phyloP scores from a whole-genome alignment of 2,329 filamentous ascomycete species.

The Achaetomium macrosporum region DNA sequence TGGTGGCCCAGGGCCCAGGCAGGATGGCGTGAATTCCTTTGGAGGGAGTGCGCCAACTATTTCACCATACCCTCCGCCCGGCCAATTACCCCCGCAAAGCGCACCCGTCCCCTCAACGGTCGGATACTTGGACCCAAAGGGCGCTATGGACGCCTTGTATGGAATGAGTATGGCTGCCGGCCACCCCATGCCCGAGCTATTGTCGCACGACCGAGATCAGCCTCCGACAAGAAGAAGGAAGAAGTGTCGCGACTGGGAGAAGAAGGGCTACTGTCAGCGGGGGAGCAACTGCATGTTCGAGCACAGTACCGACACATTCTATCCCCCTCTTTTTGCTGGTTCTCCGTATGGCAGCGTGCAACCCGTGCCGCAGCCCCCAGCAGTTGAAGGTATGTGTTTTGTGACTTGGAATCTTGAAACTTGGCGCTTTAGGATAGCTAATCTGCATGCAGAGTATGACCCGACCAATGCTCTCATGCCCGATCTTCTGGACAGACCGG shows the following conservation, averaged over 20 bases:
- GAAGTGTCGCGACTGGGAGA: constrained; percentile 65
- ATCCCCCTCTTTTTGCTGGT: constrained; percentile 27
- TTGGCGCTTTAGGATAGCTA: not conserved
- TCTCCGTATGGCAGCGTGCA: constrained; percentile 2
- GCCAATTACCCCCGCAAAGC: constrained; percentile 23
- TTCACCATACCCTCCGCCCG: constrained; percentile 31
- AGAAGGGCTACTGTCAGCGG: constrained; percentile 64
- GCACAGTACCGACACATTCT: constrained; percentile 53
- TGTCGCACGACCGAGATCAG: not conserved
- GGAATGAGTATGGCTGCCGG: constrained; percentile 11
- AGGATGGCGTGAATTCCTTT: constrained; percentile 1
- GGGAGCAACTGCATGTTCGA: constrained; percentile 64
- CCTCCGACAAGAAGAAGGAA: constrained; percentile 34
- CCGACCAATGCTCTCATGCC: constrained; percentile 41
- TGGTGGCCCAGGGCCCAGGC: constrained; percentile 27
- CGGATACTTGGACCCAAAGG: constrained; percentile 15
- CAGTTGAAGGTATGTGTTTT: constrained; percentile 30
- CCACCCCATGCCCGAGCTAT: constrained; percentile 12
- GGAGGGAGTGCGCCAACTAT: constrained; percentile 22
- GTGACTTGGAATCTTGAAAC: too few relatives aligned
- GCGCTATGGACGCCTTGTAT: constrained; percentile 9
- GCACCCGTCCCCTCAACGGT: constrained; percentile 7
- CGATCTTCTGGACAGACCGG: constrained; percentile 5
- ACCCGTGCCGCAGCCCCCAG: constrained; percentile 25
- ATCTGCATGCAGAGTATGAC: constrained; percentile 48